phyloP scores from a whole-genome alignment of 257 asterid genomes.

The Plantago ovata region DNA sequence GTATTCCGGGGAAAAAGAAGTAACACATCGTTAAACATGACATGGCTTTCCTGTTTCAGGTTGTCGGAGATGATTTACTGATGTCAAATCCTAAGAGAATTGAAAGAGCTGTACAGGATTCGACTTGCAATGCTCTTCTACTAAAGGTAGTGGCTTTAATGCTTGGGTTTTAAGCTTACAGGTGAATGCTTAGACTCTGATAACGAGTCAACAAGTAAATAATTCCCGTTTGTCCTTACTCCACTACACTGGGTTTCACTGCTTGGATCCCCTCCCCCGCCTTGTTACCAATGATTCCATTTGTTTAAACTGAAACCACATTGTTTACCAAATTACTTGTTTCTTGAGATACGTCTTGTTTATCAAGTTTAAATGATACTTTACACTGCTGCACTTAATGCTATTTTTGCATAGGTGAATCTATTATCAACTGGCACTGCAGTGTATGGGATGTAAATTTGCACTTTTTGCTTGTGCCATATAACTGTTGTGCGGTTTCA shows the following conservation, averaged over 20 bases:
- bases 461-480: background rate
- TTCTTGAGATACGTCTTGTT: conserved; percentile 11
- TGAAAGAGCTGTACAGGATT: conserved; percentile 81
- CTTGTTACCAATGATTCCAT: no score
- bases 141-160: conserved; percentile 58
- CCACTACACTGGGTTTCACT: conserved; percentile 7
- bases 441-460: no score
- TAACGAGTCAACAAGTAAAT: no score
- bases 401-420: no score
- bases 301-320: no score
- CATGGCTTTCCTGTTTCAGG: conserved; percentile 45
- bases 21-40: conserved; percentile 7
- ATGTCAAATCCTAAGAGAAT: conserved; percentile 89
- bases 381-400: background rate
- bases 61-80: conserved; percentile 82
- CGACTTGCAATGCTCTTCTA: conserved; percentile 82
- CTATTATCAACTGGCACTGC: no score
- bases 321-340: background rate
- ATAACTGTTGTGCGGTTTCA: background rate
- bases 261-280: background rate
- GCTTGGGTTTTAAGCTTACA: conserved; percentile 19
- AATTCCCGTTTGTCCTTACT: background rate
- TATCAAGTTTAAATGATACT: background rate
- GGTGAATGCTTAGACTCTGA: conserved; percentile 2
- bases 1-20: background rate